Evolutionary conservation across 2,329 filamentous ascomycete genomes (phyloP).

Genomic region (Iodosphaeria phyllophila): DNA sequence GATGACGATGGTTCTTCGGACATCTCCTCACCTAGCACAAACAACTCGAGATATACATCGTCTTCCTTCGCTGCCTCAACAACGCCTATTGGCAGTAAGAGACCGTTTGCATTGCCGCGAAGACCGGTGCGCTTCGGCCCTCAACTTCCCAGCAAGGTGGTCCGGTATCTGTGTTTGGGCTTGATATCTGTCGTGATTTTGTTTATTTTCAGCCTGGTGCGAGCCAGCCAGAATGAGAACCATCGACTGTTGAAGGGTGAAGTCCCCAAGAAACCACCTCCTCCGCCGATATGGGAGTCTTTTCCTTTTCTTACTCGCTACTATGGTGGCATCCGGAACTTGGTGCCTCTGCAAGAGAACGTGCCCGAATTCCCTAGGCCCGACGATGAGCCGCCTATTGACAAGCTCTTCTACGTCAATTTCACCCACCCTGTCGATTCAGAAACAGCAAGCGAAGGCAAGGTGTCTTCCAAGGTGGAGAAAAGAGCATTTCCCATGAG

Average conservation of each 20-base stretch:
- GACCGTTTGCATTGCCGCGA: constrained; percentile 13
- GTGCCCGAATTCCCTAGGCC: constrained; percentile 62
- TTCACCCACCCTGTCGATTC: constrained; percentile 6
- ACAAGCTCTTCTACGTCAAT: constrained; percentile 18
- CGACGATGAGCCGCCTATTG: constrained; percentile 34
- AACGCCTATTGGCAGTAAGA: constrained; percentile 25
- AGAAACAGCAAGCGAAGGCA: neutral
- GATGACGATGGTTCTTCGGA: constrained; percentile 18
- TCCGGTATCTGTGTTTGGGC: constrained; percentile 59
- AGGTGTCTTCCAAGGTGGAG: constrained; percentile 10
- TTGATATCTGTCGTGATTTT: constrained; percentile 52
- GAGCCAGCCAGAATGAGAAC: constrained; percentile 55
- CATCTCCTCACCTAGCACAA: constrained; percentile 24
- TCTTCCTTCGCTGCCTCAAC: constrained; percentile 21
- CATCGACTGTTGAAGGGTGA: constrained; percentile 36
- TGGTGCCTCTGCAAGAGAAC: constrained; percentile 49
- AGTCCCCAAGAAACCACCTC: constrained; percentile 25
- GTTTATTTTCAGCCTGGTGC: constrained; percentile 59
- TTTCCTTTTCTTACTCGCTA: constrained; percentile 79
- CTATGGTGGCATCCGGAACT: constrained; percentile 65
- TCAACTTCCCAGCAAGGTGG: constrained; percentile 51
- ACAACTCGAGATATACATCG: constrained; percentile 34
- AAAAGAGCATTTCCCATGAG: constrained; percentile 22
- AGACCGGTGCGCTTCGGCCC: constrained; percentile 25
- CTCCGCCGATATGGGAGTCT: constrained; percentile 61